Base-by-base conservation (phyloP, 331 rosid genomes). In the Erythrophleum ivorense region DNA sequence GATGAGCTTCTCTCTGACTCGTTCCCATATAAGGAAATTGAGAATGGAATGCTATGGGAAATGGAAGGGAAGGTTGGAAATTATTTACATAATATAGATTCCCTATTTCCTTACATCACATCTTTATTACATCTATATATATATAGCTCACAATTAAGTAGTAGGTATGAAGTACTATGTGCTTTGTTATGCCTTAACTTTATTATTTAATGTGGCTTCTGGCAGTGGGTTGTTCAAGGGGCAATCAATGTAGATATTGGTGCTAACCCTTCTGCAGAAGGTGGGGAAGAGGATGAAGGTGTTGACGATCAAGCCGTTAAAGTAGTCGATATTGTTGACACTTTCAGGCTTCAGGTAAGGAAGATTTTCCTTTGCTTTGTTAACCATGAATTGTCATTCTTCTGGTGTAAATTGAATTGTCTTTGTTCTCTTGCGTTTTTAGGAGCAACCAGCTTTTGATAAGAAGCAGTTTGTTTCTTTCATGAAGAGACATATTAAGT, bases 291-390 rank as follows among this genome's bases (percentile, higher is more conserved):
- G 52, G 50, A 67, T n/a, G 73, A 41, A 43, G 52, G 73, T 5
- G 19, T 70, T 36, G 87, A 86, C 53, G 87, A 84, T 78, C 84
- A 90, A 80, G 60, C 88, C 68, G 88, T 79, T 2, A 92, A 90
- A 89, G 97, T 94, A 11, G 98, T 94, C 9, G 97, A 94, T 89
- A 91, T 91, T 77, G 91, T 94, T 38, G 98, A 92, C 86, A 92
- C 98, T 66, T 92, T 94, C 81, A 89, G 98, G 81, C 98, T 94
- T 86, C 97, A 94, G 97, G 98, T 91, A 48, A 79, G 33, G 24
- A 9, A 18, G 3, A 9, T 80, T 19, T 41, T 41, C 57, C 15
- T 34, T 31, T 0, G 19, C 58, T 57, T 29, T 38, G 43, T 43
- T n/a, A 75, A 69, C 31, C 46, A 75, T 41, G 1, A 9, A n/a